phyloP scores from a whole-genome alignment of 1,284 basidiomycete species.

The Malassezia obtusa region DNA sequence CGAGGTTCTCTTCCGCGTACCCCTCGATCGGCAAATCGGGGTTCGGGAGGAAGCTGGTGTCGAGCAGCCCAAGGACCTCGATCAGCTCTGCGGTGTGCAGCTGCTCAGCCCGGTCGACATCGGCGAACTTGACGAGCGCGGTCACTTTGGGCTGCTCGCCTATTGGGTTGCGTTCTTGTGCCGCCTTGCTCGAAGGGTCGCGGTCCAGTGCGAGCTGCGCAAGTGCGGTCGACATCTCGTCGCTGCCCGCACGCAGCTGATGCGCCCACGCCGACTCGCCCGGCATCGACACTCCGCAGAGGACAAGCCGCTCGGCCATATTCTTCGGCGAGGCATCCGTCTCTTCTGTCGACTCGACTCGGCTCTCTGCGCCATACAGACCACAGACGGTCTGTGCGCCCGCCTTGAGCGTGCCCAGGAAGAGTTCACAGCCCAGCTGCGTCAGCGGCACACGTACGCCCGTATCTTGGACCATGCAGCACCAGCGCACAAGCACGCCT shows the following conservation, averaged over 20 bases:
- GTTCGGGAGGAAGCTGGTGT: constrained; percentile 20
- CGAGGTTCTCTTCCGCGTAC: not conserved
- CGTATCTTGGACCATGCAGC: constrained; percentile 17
- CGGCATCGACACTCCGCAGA: constrained; percentile 3
- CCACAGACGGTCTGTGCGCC: not conserved
- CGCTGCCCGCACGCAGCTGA: not conserved
- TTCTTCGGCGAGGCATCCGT: not conserved
- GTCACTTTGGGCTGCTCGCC: constrained; percentile 6
- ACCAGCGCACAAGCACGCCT: constrained; percentile 16
- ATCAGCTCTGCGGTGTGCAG: constrained; percentile 37
- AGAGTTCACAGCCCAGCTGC: constrained; percentile 12
- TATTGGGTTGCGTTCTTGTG: not conserved
- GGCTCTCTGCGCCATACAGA: constrained; percentile 6
- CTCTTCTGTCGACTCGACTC: not conserved
- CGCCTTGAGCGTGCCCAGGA: not conserved
- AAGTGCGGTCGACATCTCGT: not conserved
- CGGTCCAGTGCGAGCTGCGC: not conserved
- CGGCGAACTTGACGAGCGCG: constrained; percentile 23
- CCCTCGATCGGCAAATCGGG: constrained; percentile 23
- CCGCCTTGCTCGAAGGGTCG: not conserved
- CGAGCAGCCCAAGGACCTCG: constrained; percentile 38
- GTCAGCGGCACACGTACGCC: not conserved
- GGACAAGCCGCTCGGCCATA: constrained; percentile 9
- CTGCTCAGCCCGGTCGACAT: constrained; percentile 30
- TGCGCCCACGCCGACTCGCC: constrained; percentile 11